Evolutionary conservation across 2,329 filamentous ascomycete genomes (phyloP).

Genomic region (Lachnellula subtilissima): DNA sequence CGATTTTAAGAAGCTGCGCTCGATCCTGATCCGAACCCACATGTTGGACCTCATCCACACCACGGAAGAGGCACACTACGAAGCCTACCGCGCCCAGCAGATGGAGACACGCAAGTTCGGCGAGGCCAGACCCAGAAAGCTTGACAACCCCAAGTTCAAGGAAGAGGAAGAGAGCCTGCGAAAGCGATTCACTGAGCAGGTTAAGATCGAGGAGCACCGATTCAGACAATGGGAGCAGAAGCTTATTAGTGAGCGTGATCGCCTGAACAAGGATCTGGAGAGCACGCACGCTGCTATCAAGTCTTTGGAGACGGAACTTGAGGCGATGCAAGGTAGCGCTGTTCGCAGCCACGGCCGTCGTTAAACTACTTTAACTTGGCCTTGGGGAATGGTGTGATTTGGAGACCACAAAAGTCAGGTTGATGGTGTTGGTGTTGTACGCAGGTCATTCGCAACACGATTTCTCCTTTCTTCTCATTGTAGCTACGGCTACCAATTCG

Average conservation of each 20-base stretch:
- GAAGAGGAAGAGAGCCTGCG: constrained; percentile 97
- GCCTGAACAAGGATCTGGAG: constrained; percentile 99
- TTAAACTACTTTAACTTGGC: constrained; percentile 41
- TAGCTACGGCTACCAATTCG: constrained; percentile 8
- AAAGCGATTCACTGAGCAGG: constrained; percentile 99
- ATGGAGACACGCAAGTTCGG: constrained; percentile 99
- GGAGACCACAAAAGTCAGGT: constrained; percentile 9
- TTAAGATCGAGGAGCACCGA: constrained; percentile 99
- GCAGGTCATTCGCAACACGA: constrained; percentile 25
- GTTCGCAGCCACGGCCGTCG: constrained; percentile 90
- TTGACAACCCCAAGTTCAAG: constrained; percentile 99
- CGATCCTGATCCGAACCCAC: constrained; percentile 96
- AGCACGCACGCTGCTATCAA: constrained; percentile 93
- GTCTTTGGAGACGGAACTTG: constrained; percentile 85
- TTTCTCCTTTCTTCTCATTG: constrained; percentile 20
- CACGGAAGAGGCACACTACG: constrained; percentile 98
- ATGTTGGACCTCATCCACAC: constrained; percentile 99
- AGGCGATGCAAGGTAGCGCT: constrained; percentile 84
- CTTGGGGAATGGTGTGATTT: not conserved
- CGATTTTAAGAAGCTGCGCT: constrained; percentile 99
- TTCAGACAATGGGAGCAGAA: constrained; percentile 99
- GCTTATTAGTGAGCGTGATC: constrained; percentile 96
- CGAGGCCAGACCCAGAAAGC: constrained; percentile 92
- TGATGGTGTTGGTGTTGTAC: constrained; percentile 24
- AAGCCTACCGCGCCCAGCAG: constrained; percentile 97